Conservation (phyloP, 352 stramenopile species). For the Blastocystis sp. region DNA sequence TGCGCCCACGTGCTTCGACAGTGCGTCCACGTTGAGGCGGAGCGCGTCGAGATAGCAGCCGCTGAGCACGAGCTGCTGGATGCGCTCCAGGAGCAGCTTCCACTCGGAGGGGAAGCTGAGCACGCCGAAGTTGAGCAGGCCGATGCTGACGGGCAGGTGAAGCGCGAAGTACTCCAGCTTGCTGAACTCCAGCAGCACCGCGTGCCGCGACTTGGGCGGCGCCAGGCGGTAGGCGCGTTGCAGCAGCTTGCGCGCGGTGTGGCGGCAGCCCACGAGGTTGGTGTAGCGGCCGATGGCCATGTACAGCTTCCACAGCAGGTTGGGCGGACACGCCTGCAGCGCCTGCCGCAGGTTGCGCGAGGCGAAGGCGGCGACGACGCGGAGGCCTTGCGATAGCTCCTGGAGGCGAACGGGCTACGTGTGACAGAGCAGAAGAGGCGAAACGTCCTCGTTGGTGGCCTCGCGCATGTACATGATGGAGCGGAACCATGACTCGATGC, state of each 20-base stretch:
- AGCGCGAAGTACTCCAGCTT: slow-evolving; percentile 80
- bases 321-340: slow-evolving; percentile 77
- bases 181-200: slow-evolving; percentile 80
- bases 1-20: slow-evolving; percentile 77
- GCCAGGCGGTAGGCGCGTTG: slow-evolving; percentile 77
- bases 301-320: slow-evolving; percentile 83
- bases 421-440: background rate
- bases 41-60: slow-evolving; percentile 74
- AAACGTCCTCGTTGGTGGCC: slow-evolving; percentile 45
- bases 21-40: slow-evolving; percentile 74
- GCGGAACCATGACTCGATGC: slow-evolving; percentile 42
- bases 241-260: slow-evolving; percentile 79
- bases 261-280: slow-evolving; percentile 73
- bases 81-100: slow-evolving; percentile 81
- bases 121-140: slow-evolving; percentile 77
- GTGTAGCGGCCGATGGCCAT: slow-evolving; percentile 71
- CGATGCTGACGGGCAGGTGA: slow-evolving; percentile 75
- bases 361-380: background rate
- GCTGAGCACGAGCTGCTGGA: slow-evolving; percentile 78
- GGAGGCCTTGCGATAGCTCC: background rate
- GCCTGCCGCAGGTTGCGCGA: slow-evolving; percentile 72
- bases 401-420: slow-evolving; percentile 11
- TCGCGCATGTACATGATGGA: slow-evolving; percentile 44
- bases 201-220: slow-evolving; percentile 78
- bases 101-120: slow-evolving; percentile 75